A percentile compares a stretch with the other conserved stretches of the same genome.
Conservation (phyloP, 352 stramenopile genomes). For the Hyaloperonospora arabidopsidis region DNA sequence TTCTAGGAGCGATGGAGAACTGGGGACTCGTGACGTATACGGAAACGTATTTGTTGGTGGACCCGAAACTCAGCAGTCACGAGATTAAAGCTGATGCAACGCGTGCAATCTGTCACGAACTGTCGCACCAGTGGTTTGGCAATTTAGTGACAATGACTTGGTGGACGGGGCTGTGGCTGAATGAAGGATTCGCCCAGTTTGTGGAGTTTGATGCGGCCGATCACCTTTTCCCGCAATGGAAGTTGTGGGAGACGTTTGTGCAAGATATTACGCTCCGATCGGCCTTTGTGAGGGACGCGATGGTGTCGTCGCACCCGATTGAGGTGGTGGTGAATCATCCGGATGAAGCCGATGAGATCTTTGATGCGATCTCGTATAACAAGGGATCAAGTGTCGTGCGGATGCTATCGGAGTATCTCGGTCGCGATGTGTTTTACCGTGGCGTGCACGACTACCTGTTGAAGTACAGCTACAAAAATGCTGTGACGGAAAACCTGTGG, state of each 20-base stretch:
- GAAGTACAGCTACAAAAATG: conserved; percentile 90
- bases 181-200: conserved; percentile 97
- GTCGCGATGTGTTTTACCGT: conserved; percentile 64
- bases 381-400: conserved; percentile 85
- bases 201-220: conserved; percentile 93
- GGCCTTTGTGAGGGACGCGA: conserved; percentile 90
- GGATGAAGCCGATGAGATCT: conserved; percentile 97
- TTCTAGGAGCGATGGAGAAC: conserved; percentile 95
- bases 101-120: conserved; percentile 95
- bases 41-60: conserved; percentile 88
- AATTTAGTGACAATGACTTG: conserved; percentile 99
- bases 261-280: conserved; percentile 62
- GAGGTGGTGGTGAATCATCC: conserved; percentile 90
- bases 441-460: conserved; percentile 92
- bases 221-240: conserved; percentile 91
- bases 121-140: conserved; percentile 96
- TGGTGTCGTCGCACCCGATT: conserved; percentile 89
- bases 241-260: conserved; percentile 95
- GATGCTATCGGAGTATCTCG: conserved; percentile 72
- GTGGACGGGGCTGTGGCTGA: conserved; percentile 95
- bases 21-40: conserved; percentile 96
- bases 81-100: conserved; percentile 76
- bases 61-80: conserved; percentile 63
- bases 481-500: conserved; percentile 93
- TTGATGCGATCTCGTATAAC: conserved; percentile 96